phyloP scores from a whole-genome alignment of 73 alveolate species.

The Tetrahymena thermophila region DNA sequence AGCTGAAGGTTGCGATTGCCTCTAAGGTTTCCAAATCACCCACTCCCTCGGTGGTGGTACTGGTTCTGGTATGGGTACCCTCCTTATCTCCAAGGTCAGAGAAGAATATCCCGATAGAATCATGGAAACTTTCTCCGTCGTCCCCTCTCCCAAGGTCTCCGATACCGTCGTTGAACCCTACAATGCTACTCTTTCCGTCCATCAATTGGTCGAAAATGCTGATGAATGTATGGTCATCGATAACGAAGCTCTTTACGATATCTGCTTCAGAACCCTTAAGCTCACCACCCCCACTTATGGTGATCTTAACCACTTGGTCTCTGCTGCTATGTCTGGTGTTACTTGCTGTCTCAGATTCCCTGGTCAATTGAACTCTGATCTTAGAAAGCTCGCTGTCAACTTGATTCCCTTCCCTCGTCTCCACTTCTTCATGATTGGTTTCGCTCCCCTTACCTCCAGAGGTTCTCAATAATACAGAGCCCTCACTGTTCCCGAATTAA shows the following conservation, averaged over 20 bases:
- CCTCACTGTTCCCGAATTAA: constrained; percentile 95
- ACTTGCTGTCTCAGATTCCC: constrained; percentile 98
- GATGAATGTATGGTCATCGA: constrained; percentile 96
- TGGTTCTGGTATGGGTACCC: constrained; percentile 98
- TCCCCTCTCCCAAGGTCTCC: constrained; percentile 96
- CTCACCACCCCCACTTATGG: constrained; percentile 98
- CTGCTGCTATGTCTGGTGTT: constrained; percentile 95
- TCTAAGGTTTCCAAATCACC: constrained; percentile 88
- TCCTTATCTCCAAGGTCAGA: constrained; percentile 90
- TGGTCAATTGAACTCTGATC: constrained; percentile 94
- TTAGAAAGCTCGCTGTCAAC: constrained; percentile 97
- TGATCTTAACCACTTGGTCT: constrained; percentile 94
- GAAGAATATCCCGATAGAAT: constrained; percentile 97
- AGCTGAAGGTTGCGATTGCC: constrained; percentile 95
- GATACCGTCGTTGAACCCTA: constrained; percentile 98
- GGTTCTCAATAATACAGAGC: constrained; percentile 98
- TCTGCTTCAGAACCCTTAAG: constrained; percentile 96
- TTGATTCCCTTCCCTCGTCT: constrained; percentile 99
- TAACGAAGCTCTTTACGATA: constrained; percentile 97
- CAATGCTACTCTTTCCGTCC: constrained; percentile 98
- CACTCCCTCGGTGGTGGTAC: constrained; percentile 95
- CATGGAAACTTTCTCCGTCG: constrained; percentile 93
- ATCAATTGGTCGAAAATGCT: constrained; percentile 94
- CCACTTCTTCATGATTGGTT: constrained; percentile 99
- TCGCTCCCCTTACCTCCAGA: constrained; percentile 99